A percentile compares a stretch with the other conserved stretches of the same genome.
Evolutionary conservation across 768 basidiomycete species (phyloP).

Genomic region (Panaeolus cyanescens): DNA sequence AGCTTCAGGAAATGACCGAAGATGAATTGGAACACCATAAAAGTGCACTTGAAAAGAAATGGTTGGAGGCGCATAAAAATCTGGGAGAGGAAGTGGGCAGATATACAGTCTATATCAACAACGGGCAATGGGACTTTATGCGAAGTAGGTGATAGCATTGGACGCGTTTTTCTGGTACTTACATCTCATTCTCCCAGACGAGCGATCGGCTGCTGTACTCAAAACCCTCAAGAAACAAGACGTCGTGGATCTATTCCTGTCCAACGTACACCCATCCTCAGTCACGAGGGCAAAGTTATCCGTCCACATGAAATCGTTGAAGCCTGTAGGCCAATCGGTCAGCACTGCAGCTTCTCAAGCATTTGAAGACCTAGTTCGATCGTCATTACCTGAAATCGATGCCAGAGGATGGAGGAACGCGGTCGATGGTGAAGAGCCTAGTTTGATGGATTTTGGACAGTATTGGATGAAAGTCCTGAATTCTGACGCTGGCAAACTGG

Average conservation of each 20-base stretch:
- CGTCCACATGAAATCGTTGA: slow-evolving; percentile 77
- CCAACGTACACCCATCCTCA: slow-evolving; percentile 71
- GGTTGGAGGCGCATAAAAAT: slow-evolving; percentile 89
- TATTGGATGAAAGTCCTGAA: slow-evolving; percentile 60
- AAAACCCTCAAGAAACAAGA: slow-evolving; percentile 72
- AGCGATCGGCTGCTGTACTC: slow-evolving; percentile 70
- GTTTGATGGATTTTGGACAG: slow-evolving; percentile 57
- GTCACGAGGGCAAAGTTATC: slow-evolving; percentile 79
- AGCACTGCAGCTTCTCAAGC: slow-evolving; percentile 64
- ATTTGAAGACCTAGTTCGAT: slow-evolving; percentile 56
- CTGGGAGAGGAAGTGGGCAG: slow-evolving; percentile 74
- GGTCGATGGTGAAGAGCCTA: slow-evolving; percentile 58
- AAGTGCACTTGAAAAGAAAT: slow-evolving; percentile 72
- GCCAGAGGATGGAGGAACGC: slow-evolving; percentile 52
- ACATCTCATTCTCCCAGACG: slow-evolving; percentile 44
- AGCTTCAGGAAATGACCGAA: slow-evolving; percentile 66
- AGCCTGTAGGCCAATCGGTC: slow-evolving; percentile 58
- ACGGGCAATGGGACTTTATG: slow-evolving; percentile 85
- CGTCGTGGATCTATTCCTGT: slow-evolving; percentile 68
- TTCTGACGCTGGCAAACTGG: slow-evolving; percentile 37
- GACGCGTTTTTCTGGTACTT: slow-evolving; percentile 5
- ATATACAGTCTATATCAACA: slow-evolving; percentile 72
- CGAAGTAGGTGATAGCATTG: slow-evolving; percentile 56
- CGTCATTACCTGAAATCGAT: slow-evolving; percentile 50
- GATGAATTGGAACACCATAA: slow-evolving; percentile 82